Percentiles rank a stretch among this genome's conserved stretches.
Evolutionary conservation across 2,329 filamentous ascomycete species (phyloP).

Genomic region (Coniosporium tulheliwenetii): DNA sequence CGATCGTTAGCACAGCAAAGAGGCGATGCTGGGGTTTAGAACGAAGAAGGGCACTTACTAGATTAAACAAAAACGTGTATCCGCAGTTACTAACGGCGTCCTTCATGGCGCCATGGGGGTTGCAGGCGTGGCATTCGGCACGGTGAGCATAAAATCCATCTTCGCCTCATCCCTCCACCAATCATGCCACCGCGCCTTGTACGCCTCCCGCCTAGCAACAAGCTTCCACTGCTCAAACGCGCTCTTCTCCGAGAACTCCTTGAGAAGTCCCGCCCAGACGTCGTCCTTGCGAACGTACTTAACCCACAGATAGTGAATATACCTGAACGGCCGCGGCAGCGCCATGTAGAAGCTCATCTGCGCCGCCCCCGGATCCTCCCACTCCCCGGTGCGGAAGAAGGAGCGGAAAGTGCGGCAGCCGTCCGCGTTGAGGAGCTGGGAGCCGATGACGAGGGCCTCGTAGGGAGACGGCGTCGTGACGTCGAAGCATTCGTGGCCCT

Average conservation of each 20-base stretch:
- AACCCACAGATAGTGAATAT: constrained; percentile 80
- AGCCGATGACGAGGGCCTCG: constrained; percentile 60
- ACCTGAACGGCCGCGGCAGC: constrained; percentile 60
- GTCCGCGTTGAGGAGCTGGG: constrained; percentile 70
- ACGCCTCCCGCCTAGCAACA: constrained; percentile 60
- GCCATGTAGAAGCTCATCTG: constrained; percentile 62
- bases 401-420: constrained; percentile 67
- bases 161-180: constrained; percentile 64
- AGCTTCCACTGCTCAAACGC: constrained; percentile 72
- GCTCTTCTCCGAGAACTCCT: constrained; percentile 57
- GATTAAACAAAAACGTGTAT: constrained; percentile 86
- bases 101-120: constrained; percentile 78
- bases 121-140: constrained; percentile 82
- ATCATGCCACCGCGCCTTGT: constrained; percentile 62
- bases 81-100: constrained; percentile 75
- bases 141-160: constrained; percentile 65
- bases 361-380: constrained; percentile 60
- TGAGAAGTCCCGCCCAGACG: constrained; percentile 64
- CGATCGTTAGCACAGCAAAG: not conserved
- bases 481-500: constrained; percentile 60
- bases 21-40: not conserved
- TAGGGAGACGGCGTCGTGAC: constrained; percentile 43
- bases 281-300: constrained; percentile 63
- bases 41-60: constrained; percentile 36
- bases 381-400: constrained; percentile 62